Percentiles rank a stretch among this genome's conserved stretches.
Conservation (phyloP, 1,284 basidiomycete species). For the Rhodotorula sp. region DNA sequence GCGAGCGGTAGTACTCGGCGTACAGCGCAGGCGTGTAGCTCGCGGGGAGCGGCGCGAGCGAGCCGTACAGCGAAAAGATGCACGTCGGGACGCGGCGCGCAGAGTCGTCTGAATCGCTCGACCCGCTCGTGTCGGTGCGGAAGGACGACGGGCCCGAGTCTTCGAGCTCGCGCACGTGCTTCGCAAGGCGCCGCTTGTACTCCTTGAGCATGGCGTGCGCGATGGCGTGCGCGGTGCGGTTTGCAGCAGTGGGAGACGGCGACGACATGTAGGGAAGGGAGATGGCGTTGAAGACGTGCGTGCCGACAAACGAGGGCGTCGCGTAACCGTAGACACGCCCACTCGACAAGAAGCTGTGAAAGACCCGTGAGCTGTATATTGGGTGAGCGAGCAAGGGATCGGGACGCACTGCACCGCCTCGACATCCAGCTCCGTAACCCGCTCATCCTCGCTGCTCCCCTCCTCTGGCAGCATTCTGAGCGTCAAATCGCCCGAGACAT, state of each 20-base stretch:
- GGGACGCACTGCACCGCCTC: conserved; percentile 42
- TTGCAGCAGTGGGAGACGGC: conserved; percentile 25
- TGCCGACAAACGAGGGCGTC: conserved; percentile 26
- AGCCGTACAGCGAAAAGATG: conserved; percentile 48
- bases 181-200: conserved; percentile 43
- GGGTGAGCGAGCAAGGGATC: not conserved
- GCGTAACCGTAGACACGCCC: conserved; percentile 42
- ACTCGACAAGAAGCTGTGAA: conserved; percentile 37
- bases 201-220: conserved; percentile 46
- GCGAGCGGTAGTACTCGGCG: conserved; percentile 46
- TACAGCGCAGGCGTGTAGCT: conserved; percentile 25
- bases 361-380: not conserved
- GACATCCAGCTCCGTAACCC: conserved; percentile 35
- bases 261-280: conserved; percentile 44
- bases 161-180: conserved; percentile 37
- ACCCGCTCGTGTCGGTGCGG: not conserved
- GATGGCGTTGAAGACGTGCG: conserved; percentile 41
- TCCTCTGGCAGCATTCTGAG: not conserved
- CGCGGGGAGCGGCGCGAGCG: conserved; percentile 44
- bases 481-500: conserved; percentile 24
- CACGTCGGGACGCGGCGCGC: conserved; percentile 38
- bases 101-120: not conserved
- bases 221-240: conserved; percentile 32
- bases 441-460: not conserved
- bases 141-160: not conserved